Evolutionary conservation across 2,329 filamentous ascomycete genomes (phyloP).

Genomic region (Lasiodiplodia sp.): DNA sequence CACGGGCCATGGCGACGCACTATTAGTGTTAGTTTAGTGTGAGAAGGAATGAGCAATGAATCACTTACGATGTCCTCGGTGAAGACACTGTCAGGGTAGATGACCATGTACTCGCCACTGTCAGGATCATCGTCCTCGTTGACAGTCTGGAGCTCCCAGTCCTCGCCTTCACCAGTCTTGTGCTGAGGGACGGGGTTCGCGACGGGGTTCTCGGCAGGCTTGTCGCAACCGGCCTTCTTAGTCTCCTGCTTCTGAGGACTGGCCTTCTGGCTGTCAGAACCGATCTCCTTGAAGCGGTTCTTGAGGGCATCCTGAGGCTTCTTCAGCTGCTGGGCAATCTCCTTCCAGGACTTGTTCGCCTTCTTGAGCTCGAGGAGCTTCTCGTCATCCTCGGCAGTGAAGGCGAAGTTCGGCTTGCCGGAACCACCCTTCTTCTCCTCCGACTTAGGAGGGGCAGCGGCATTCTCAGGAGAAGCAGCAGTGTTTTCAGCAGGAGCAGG

Average conservation of each 20-base stretch:
- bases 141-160: slow-evolving; percentile 3
- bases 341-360: slow-evolving; percentile 40
- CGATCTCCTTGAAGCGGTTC: slow-evolving; percentile 47
- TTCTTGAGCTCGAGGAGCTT: slow-evolving; percentile 48
- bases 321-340: slow-evolving; percentile 41
- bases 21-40: slow-evolving; percentile 35
- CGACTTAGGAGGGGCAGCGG: slow-evolving; percentile 3
- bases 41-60: neutral
- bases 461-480: slow-evolving; percentile 17
- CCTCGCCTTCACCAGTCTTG: slow-evolving; percentile 28
- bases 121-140: slow-evolving; percentile 38
- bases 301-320: slow-evolving; percentile 36
- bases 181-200: slow-evolving; percentile 4
- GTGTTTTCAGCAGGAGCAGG: neutral
- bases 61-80: slow-evolving; percentile 36
- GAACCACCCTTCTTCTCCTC: slow-evolving; percentile 9
- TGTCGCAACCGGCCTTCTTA: slow-evolving; percentile 10
- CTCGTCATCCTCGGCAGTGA: slow-evolving; percentile 50
- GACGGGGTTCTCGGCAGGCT: slow-evolving; percentile 33
- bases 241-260: slow-evolving; percentile 24
- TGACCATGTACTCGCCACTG: slow-evolving; percentile 17
- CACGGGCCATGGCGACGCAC: slow-evolving; percentile 43
- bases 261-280: slow-evolving; percentile 32
- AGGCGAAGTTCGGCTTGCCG: slow-evolving; percentile 33
- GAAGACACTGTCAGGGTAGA: slow-evolving; percentile 43